These are phyloP conservation scores for Colletotrichum sp. DNA, from an alignment of 2,329 filamentous ascomycete species.

Conservation along the genomic window DNA sequence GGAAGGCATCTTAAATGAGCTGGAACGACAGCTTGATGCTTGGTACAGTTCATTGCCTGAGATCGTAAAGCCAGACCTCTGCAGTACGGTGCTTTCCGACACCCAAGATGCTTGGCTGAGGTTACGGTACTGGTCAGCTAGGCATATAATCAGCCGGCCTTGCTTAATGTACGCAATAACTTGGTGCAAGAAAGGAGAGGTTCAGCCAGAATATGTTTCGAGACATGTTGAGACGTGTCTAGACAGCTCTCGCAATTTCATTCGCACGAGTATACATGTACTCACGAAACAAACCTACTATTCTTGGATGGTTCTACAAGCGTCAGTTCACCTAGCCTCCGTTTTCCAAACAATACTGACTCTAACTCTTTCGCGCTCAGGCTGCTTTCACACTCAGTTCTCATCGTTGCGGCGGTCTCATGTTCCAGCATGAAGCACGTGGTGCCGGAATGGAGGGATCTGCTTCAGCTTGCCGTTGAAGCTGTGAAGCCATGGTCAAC, in stretches of 20 bases:
- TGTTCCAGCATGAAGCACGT: no score
- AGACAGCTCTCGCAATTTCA: not conserved
- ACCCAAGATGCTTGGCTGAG: not conserved
- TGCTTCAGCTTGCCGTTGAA: not conserved
- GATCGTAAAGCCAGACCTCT: not conserved
- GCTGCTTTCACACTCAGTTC: not conserved
- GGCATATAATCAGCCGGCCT: not conserved
- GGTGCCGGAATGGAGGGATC: not conserved
- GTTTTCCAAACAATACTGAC: no score
- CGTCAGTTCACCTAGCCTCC: not conserved
- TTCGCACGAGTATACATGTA: not conserved
- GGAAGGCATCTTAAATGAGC: not conserved
- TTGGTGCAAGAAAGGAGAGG: not conserved
- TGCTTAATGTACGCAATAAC: not conserved
- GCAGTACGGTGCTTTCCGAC: not conserved
- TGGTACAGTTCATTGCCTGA: not conserved
- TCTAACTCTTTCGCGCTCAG: not conserved
- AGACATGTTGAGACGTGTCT: not conserved
- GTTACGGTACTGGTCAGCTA: not conserved
- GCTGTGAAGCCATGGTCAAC: not conserved
- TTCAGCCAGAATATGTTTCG: not conserved
- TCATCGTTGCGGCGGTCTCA: not conserved
- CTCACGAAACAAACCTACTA: not conserved
- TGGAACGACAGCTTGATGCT: not conserved
- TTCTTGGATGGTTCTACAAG: not conserved